Conservation (phyloP, 352 stramenopile genomes). For the Aphanomyces cochlioides region DNA sequence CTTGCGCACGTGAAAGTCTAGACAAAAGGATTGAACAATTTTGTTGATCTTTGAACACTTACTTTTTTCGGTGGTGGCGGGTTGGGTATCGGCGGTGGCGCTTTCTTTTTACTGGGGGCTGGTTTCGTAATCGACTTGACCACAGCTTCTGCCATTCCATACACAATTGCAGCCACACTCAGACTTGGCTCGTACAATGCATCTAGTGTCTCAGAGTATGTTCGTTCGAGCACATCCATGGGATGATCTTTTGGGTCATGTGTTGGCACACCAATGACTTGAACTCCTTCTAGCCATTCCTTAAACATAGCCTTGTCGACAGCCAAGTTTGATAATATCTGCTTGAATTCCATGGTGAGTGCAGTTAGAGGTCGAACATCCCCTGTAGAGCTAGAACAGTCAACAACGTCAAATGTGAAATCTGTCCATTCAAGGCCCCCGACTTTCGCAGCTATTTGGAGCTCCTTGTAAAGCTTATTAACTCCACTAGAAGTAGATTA, state of each 20-base stretch:
- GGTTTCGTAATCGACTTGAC: slow-evolving; percentile 12
- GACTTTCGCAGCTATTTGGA: slow-evolving; percentile 42
- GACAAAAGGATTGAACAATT: too few species aligned
- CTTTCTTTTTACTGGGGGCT: background rate
- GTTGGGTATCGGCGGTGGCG: too few species aligned
- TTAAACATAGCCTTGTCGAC: slow-evolving; percentile 60
- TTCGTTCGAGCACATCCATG: background rate
- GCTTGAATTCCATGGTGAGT: slow-evolving; percentile 41
- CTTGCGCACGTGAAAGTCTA: slow-evolving; percentile 28
- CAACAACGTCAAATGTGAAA: slow-evolving; percentile 59
- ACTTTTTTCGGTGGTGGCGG: background rate
- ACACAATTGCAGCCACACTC: slow-evolving; percentile 48
- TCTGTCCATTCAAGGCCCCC: slow-evolving; percentile 71
- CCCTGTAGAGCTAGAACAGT: background rate
- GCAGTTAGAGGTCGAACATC: slow-evolving; percentile 35
- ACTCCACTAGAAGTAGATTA: background rate
- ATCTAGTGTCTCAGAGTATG: slow-evolving; percentile 42
- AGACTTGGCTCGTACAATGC: slow-evolving; percentile 49
- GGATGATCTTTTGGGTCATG: background rate
- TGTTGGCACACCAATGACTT: slow-evolving; percentile 40
- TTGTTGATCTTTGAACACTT: background rate
- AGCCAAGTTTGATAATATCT: slow-evolving; percentile 37
- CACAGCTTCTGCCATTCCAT: slow-evolving; percentile 52
- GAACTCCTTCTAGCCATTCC: slow-evolving; percentile 49
- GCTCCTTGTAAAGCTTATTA: slow-evolving; percentile 41